Evolutionary conservation across 345 rosid species (phyloP).

Genomic region (Pseudoturritis turrita): DNA sequence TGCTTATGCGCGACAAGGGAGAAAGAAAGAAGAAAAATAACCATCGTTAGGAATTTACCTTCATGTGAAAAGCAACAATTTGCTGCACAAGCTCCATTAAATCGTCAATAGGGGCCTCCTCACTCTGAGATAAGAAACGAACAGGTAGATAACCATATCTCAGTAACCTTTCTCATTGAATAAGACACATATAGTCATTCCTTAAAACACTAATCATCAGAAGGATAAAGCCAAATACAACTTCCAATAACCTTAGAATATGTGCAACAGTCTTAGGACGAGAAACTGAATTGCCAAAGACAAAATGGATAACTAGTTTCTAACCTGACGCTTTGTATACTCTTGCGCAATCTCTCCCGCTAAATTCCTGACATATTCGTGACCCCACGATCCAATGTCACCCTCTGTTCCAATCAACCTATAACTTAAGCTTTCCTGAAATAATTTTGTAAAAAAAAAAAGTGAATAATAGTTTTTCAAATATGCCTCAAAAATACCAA

Average conservation of each 20-base stretch:
- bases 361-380: slow-evolving; percentile 92
- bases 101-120: slow-evolving; percentile 57
- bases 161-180: slow-evolving; percentile 9
- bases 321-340: slow-evolving; percentile 72
- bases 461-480: background rate
- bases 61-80: slow-evolving; percentile 93
- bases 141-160: background rate
- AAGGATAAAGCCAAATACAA: slow-evolving; percentile 6
- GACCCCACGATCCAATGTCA: slow-evolving; percentile 98
- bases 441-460: background rate
- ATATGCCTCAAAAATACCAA: background rate
- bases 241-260: background rate
- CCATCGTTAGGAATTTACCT: slow-evolving; percentile 37
- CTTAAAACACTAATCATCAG: slow-evolving; percentile 3
- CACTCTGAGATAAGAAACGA: slow-evolving; percentile 41
- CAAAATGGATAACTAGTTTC: slow-evolving; percentile 4
- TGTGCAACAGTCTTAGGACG: background rate
- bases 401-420: slow-evolving; percentile 81
- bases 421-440: slow-evolving; percentile 83
- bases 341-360: slow-evolving; percentile 89
- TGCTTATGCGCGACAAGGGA: background rate
- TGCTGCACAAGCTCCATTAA: slow-evolving; percentile 81
- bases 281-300: background rate
- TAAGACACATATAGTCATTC: slow-evolving; percentile 2
- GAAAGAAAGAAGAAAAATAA: background rate